Base-by-base conservation (phyloP, 108 stramenopile species). In the Phaeodactylum tricornutum region DNA sequence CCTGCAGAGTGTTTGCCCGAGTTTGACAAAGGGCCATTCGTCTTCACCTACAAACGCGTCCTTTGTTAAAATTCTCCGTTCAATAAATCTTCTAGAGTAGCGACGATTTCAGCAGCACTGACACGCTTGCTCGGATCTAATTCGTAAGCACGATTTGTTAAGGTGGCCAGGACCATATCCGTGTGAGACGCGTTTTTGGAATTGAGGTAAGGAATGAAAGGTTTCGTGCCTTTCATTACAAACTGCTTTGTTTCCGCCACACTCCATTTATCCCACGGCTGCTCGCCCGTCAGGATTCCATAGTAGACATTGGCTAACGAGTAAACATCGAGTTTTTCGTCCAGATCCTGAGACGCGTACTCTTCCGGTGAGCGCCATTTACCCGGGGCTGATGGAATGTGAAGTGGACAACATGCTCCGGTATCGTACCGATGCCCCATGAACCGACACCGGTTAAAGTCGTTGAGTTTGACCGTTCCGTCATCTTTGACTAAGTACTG, bases 361-460 rank as follows among this genome's bases (percentile, higher is more conserved):
- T 91, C 88, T 57, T 91, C 88, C 0, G 88, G 88, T 15, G 81
- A 69, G 20, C 88, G 59, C 19, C 57, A 55, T 12, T 43, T 35
- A 15, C 88, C 84, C n/a, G 88, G 88, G 7, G 84, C 75, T 15
- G 78, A 57, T 14, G 84, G 79, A 24, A 91, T 91, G 38, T 56
- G 50, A 31, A 91, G 41, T 6, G 66, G 58, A 48, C 84, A 91
- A 45, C 34, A 47, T 41, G 71, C 49, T 2, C 48, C 32, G 12
- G 40, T 37, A 15, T 62, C 27, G 20, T 43, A 56, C 21, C 55
- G 41, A 1, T 73, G 75, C 15, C 74, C 61, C 37, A 91, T 42
- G 61, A 91, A 80, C 7, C 88, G 75, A 60, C 88, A 91, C 4
- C 88, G 71, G 58, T 91, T 91, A 56, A 91, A 91, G 62, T 91